phyloP scores from a whole-genome alignment of 768 basidiomycete species.

The Hypsizygus marmoreus region DNA sequence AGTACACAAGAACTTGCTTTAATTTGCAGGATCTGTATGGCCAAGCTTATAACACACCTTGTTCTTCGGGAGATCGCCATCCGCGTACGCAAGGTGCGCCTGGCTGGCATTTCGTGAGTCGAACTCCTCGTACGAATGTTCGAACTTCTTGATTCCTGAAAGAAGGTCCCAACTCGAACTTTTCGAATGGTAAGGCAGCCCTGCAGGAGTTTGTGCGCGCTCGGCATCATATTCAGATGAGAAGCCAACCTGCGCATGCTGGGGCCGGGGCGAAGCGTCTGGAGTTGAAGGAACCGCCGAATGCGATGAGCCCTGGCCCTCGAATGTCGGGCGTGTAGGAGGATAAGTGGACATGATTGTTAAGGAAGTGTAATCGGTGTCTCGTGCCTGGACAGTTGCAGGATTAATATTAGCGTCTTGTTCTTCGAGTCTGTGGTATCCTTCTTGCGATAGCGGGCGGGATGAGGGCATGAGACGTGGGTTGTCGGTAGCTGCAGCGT shows the following conservation, averaged over 20 bases:
- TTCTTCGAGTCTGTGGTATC: constrained; percentile 7
- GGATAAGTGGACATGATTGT: constrained; percentile 21
- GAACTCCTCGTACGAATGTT: constrained; percentile 59
- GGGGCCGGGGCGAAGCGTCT: no score
- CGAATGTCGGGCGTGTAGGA: constrained; percentile 9
- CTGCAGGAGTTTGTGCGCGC: constrained; percentile 17
- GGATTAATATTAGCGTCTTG: background rate
- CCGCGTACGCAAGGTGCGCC: constrained; percentile 55
- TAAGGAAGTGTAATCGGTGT: background rate
- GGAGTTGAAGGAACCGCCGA: constrained; percentile 15
- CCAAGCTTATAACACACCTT: constrained; percentile 41
- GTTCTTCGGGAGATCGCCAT: constrained; percentile 62
- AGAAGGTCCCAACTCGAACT: constrained; percentile 52
- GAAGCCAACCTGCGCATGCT: constrained; percentile 1
- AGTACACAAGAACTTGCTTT: constrained; percentile 3
- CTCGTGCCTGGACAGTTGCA: background rate
- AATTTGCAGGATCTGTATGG: no score
- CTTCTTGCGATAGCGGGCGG: constrained; percentile 8
- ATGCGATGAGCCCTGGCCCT: constrained; percentile 7
- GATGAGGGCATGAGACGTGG: constrained; percentile 7
- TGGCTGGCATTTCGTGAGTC: constrained; percentile 54
- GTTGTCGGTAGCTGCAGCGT: no score
- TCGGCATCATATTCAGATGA: constrained; percentile 23
- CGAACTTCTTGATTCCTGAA: constrained; percentile 50
- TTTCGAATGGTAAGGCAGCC: constrained; percentile 15